A percentile compares a stretch with the other conserved stretches of the same genome.
These are phyloP conservation scores for Ophiostoma ulmi DNA, from an alignment of 2,329 filamentous ascomycete species.

Conservation along the genomic window DNA sequence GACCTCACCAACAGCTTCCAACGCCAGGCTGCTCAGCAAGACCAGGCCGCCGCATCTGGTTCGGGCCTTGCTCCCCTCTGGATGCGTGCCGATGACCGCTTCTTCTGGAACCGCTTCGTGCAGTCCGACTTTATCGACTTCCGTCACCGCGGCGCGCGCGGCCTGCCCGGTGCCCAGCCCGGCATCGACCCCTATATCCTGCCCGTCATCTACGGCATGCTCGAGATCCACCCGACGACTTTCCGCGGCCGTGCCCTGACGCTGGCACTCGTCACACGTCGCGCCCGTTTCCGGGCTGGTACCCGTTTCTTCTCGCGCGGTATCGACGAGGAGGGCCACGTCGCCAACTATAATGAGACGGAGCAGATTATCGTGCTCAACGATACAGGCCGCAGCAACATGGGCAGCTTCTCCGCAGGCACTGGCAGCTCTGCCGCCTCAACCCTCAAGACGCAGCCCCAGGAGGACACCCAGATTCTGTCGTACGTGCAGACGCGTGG, in stretches of 20 bases:
- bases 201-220: conserved; percentile 92
- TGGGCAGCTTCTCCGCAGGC: conserved; percentile 70
- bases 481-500: conserved; percentile 96
- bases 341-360: conserved; percentile 99
- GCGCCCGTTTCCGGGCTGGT: conserved; percentile 81
- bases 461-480: conserved; percentile 76
- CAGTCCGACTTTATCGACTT: conserved; percentile 90
- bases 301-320: conserved; percentile 94
- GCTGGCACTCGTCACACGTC: conserved; percentile 78
- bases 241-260: conserved; percentile 83
- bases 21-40: conserved; percentile 74
- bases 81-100: conserved; percentile 90
- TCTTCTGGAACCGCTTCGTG: conserved; percentile 97
- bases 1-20: conserved; percentile 97
- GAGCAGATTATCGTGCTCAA: conserved; percentile 90
- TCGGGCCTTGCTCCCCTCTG: conserved; percentile 60
- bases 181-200: conserved; percentile 87
- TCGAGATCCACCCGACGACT: conserved; percentile 80
- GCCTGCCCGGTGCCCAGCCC: conserved; percentile 64
- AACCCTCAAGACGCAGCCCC: conserved; percentile 36
- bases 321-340: conserved; percentile 86
- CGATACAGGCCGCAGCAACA: conserved; percentile 63
- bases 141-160: conserved; percentile 57
- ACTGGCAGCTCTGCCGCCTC: conserved; percentile 44
- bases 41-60: conserved; percentile 35